A percentile compares a stretch with the other conserved stretches of the same genome.
Conservation (phyloP, 305 asterid species). For the Striga hermonthica region DNA sequence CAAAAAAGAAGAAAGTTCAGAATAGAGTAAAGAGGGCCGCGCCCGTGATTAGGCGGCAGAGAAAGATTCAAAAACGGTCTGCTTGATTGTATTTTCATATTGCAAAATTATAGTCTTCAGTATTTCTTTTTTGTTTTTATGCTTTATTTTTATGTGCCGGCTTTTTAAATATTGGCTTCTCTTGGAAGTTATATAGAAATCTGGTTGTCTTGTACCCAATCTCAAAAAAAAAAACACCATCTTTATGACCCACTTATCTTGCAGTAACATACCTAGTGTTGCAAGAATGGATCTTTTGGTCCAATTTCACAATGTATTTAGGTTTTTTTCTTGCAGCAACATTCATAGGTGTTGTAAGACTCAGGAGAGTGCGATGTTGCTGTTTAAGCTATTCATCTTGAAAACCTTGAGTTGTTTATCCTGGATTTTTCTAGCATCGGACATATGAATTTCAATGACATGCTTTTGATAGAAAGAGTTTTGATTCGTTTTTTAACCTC, state of each 20-base stretch:
- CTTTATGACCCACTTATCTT: no score
- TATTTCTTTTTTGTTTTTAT: not conserved
- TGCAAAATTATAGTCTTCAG: conserved; percentile 30
- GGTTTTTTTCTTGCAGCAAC: conserved; percentile 11
- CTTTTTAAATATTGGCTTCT: conserved; percentile 7
- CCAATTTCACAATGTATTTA: conserved; percentile 26
- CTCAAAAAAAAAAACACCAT: no score
- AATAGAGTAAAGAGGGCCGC: conserved; percentile 35
- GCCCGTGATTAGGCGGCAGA: conserved; percentile 35
- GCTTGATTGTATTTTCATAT: conserved; percentile 33
- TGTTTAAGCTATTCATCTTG: not conserved
- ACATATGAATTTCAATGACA: not conserved
- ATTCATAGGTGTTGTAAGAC: conserved; percentile 15
- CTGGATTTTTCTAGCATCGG: conserved; percentile 1
- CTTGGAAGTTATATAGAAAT: conserved; percentile 20
- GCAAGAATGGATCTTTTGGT: conserved; percentile 1
- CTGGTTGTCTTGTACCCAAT: no score
- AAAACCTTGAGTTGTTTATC: conserved; percentile 1
- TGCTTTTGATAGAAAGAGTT: no score
- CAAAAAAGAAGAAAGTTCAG: conserved; percentile 40
- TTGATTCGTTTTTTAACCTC: no score
- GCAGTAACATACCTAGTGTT: conserved; percentile 14
- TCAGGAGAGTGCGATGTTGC: conserved; percentile 12
- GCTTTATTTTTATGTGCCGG: not conserved
- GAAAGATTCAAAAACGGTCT: conserved; percentile 34